Base-by-base conservation (phyloP, 1,284 basidiomycete genomes). In the Leucoagaricus sp. region DNA sequence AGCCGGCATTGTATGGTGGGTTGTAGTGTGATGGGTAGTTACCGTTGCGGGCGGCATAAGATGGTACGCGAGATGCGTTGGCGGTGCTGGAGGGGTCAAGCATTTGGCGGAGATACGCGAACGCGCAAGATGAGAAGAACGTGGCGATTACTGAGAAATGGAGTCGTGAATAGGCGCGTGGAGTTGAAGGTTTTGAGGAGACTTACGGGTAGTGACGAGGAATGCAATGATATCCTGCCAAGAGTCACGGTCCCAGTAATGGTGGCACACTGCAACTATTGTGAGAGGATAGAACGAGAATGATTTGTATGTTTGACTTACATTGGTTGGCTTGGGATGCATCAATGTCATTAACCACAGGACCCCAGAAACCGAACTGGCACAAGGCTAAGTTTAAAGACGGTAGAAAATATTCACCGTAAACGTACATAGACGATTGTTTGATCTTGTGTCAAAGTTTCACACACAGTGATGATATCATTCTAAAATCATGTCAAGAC, bases 81-180 rank as follows among this genome's bases (percentile, higher is more conserved):
- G 69, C 72, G 4, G 71, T 62, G 64, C 75, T 76, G 0, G 71
- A 61, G 0, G 90, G 89, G 67, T 93, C 87, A 28, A 83, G 76
- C 8, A 83, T 66, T 72, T 93, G 91, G 23, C 84, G 83, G 67
- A 87, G 86, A 73, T 85, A 93, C 8, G 77, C 75, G 65, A 86
- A 86, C 1, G 84, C 80, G 61, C 89, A 69, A 49, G 80, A 63
- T 34, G 81, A 77, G 75, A 91, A 89, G 53, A 90, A 66, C 19
- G 76, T 60, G 54, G 84, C 75, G 38, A 85, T 64, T 49, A 81
- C 82, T 85, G 57, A 26, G 26, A 33, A 26, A 41, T 28, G 33
- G 28, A 48, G 55, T 28, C 25, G 12, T 44, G 44, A 26, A 38
- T 23, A 34, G 33, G 19, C 0, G 38, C 44, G 23, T 15, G 21